Conservation (phyloP, 2,329 filamentous ascomycete species). For the Tolypocladium ovalisporum region DNA sequence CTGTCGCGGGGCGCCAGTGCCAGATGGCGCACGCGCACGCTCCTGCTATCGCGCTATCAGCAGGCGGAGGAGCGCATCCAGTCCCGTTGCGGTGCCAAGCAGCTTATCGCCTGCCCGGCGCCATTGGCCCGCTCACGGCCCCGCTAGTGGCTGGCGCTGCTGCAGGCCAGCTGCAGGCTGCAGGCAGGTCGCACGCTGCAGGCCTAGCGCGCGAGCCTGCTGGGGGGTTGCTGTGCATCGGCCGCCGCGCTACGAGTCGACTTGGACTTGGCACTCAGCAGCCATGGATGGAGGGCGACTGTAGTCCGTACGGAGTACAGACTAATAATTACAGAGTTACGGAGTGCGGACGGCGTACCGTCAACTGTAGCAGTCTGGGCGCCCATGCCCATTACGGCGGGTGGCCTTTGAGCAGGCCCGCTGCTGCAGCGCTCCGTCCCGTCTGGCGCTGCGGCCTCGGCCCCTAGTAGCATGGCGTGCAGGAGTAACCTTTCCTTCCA, state of each 20-base stretch:
- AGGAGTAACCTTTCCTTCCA: background rate
- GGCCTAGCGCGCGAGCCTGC: background rate
- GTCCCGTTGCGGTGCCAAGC: background rate
- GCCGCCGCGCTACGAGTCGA: background rate
- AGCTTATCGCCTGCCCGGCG: slow-evolving; percentile 1
- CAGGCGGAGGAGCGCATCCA: background rate
- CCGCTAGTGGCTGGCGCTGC: background rate
- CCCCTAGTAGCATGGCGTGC: background rate
- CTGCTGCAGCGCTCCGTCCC: background rate
- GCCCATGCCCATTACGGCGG: background rate
- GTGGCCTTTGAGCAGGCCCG: background rate
- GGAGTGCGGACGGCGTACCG: too few relatives aligned
- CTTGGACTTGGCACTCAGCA: too few relatives aligned
- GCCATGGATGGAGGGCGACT: too few relatives aligned
- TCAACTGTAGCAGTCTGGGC: background rate
- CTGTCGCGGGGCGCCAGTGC: too few relatives aligned
- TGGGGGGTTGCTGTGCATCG: background rate
- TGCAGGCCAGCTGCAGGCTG: slow-evolving; percentile 1
- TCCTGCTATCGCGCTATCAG: background rate
- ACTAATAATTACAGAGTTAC: too few relatives aligned
- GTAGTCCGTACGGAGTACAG: background rate
- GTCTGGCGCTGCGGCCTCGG: background rate
- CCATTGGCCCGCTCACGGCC: background rate
- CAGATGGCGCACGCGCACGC: background rate
- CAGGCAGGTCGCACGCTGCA: background rate